These are phyloP conservation scores for Tetradesmus obliquus DNA, from an alignment of 139 green algal species.

Conservation along the genomic window DNA sequence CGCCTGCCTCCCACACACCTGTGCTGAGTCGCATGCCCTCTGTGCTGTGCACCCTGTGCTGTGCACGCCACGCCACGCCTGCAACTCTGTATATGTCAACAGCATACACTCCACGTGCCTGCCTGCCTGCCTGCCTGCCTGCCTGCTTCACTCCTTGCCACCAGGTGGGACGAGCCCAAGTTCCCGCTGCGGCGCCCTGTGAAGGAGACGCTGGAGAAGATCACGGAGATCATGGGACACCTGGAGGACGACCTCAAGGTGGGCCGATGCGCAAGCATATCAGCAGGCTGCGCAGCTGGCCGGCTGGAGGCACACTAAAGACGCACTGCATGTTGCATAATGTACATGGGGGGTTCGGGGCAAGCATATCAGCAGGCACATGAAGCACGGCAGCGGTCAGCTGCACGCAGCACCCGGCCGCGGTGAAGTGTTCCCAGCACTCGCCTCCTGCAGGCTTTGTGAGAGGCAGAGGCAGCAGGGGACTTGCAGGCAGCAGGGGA, in stretches of 20 bases:
- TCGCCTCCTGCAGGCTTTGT: too few species aligned
- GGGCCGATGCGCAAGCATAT: background rate
- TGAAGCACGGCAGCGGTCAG: background rate
- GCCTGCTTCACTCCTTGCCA: background rate
- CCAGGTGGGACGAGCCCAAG: slow-evolving; percentile 96
- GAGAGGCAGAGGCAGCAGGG: background rate
- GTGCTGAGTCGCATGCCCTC: too few species aligned
- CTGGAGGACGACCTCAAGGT: slow-evolving; percentile 99
- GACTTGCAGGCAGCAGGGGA: too few species aligned
- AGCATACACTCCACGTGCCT: too few species aligned
- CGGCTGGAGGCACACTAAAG: background rate
- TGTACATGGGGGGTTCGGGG: too few species aligned
- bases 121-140: background rate
- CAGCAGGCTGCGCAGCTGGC: too few species aligned
- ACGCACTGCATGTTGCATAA: too few species aligned
- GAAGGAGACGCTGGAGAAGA: slow-evolving; percentile 91
- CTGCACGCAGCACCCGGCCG: too few species aligned
- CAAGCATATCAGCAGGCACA: background rate
- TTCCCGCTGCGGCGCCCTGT: slow-evolving; percentile 89
- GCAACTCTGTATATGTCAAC: too few species aligned
- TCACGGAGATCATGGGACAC: slow-evolving; percentile 87
- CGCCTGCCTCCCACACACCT: too few species aligned
- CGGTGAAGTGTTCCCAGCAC: too few species aligned
- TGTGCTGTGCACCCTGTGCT: background rate
- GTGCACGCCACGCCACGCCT: too few species aligned